phyloP scores from a whole-genome alignment of 805 yeast species.

The Maudiozyma saulgeensis region DNA sequence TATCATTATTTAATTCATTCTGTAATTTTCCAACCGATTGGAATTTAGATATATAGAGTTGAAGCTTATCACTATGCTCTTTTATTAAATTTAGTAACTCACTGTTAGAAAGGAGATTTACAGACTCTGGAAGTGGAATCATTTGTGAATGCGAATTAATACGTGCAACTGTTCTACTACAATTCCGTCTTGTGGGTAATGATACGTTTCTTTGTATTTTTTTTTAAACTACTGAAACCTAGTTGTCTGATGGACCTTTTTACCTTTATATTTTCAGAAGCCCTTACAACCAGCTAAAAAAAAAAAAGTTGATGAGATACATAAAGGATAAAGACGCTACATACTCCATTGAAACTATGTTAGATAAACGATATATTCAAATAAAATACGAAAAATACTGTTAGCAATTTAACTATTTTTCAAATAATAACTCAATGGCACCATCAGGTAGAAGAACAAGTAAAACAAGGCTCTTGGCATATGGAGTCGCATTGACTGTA shows the following conservation, averaged over 20 bases:
- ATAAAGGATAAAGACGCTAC: too few relatives aligned
- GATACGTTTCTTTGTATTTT: too few relatives aligned
- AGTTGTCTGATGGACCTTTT: too few relatives aligned
- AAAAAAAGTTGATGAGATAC: too few relatives aligned
- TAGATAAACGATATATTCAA: neutral
- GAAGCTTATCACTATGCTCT: constrained; percentile 12
- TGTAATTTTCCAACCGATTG: constrained; percentile 12
- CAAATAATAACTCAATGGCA: neutral
- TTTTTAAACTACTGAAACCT: too few relatives aligned
- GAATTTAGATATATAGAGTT: constrained; percentile 17
- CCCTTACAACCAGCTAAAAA: too few relatives aligned
- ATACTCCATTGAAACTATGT: too few relatives aligned
- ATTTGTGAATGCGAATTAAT: neutral
- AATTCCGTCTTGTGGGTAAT: too few relatives aligned
- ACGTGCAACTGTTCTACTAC: too few relatives aligned
- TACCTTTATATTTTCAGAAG: too few relatives aligned
- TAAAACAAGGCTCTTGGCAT: constrained; percentile 3
- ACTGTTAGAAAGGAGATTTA: constrained; percentile 16
- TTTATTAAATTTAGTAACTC: constrained; percentile 16
- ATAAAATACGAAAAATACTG: too few relatives aligned
- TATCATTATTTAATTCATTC: constrained; percentile 5
- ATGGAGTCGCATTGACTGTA: constrained; percentile 7
- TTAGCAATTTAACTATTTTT: too few relatives aligned
- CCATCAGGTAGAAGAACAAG: neutral
- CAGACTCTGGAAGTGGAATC: constrained; percentile 14